phyloP scores from a whole-genome alignment of 192 early-diverging fungal genomes.

The Funneliformis mosseae region DNA sequence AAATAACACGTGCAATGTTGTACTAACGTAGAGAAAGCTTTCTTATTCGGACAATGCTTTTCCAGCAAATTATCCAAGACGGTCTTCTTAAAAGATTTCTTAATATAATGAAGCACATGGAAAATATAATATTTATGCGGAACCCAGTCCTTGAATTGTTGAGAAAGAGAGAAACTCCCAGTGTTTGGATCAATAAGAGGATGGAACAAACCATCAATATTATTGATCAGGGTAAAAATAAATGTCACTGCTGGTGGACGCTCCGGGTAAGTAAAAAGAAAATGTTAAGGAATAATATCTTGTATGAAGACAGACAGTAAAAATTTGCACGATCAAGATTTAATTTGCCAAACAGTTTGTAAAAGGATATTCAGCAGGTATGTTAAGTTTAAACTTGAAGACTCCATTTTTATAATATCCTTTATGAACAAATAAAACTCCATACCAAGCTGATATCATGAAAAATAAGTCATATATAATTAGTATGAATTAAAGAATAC shows the following conservation, averaged over 20 bases:
- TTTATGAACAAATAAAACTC: slow-evolving; percentile 84
- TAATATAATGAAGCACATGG: slow-evolving; percentile 86
- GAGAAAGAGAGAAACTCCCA: slow-evolving; percentile 68
- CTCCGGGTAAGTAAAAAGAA: slow-evolving; percentile 35
- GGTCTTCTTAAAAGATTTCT: slow-evolving; percentile 81
- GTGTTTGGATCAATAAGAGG: slow-evolving; percentile 75
- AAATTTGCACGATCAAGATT: neutral
- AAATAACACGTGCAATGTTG: neutral
- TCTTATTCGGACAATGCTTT: slow-evolving; percentile 62
- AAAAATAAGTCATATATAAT: too few species aligned
- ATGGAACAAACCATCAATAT: slow-evolving; percentile 73
- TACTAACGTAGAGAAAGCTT: slow-evolving; percentile 62
- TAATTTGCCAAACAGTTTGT: neutral
- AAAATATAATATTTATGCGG: slow-evolving; percentile 81
- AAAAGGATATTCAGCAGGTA: slow-evolving; percentile 79
- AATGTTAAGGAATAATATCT: neutral
- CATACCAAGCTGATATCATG: slow-evolving; percentile 72
- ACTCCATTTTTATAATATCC: slow-evolving; percentile 90
- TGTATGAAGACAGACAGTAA: neutral
- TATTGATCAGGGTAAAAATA: slow-evolving; percentile 25
- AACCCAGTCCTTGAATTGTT: slow-evolving; percentile 82
- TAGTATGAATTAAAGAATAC: neutral
- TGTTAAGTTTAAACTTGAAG: slow-evolving; percentile 83
- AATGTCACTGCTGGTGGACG: slow-evolving; percentile 71
- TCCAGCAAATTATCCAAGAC: slow-evolving; percentile 67